phyloP scores from a whole-genome alignment of 2,329 filamentous ascomycete genomes.

The Cercospora brassicicola region DNA sequence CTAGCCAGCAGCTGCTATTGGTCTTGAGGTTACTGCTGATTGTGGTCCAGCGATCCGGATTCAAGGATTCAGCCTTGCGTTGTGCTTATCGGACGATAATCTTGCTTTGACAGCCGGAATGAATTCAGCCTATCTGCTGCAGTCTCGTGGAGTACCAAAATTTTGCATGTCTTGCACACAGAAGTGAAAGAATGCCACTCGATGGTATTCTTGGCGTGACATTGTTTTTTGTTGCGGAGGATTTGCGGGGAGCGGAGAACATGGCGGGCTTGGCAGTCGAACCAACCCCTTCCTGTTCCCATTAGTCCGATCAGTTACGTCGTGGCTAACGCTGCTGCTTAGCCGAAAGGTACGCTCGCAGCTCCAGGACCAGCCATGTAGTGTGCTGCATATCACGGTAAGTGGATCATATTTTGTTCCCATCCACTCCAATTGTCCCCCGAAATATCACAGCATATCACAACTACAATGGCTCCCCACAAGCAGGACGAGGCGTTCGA shows the following conservation, averaged over 20 bases:
- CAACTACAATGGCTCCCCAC: slow-evolving; percentile 26
- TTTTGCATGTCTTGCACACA: background rate
- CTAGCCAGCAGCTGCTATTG: background rate
- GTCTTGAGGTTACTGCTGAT: background rate
- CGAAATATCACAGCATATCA: background rate
- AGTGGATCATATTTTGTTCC: background rate
- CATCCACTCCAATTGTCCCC: background rate
- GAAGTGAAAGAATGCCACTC: background rate
- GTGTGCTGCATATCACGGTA: background rate
- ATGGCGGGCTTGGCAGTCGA: background rate
- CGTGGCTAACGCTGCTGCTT: background rate
- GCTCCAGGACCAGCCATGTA: background rate
- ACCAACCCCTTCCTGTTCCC: background rate
- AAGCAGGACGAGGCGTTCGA: slow-evolving; percentile 41
- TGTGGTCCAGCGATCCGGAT: too few relatives aligned
- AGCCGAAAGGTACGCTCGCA: slow-evolving; percentile 1
- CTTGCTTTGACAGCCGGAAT: background rate
- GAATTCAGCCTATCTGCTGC: background rate
- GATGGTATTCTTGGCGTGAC: background rate
- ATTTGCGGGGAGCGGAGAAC: background rate
- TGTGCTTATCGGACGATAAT: too few relatives aligned
- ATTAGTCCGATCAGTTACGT: slow-evolving; percentile 1
- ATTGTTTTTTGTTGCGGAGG: background rate
- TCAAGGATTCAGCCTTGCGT: too few relatives aligned
- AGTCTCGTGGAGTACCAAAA: background rate